A percentile compares a stretch with the other conserved stretches of the same genome.
Conservation (phyloP, 1,284 basidiomycete genomes). For the Ganoderma meredithae region DNA sequence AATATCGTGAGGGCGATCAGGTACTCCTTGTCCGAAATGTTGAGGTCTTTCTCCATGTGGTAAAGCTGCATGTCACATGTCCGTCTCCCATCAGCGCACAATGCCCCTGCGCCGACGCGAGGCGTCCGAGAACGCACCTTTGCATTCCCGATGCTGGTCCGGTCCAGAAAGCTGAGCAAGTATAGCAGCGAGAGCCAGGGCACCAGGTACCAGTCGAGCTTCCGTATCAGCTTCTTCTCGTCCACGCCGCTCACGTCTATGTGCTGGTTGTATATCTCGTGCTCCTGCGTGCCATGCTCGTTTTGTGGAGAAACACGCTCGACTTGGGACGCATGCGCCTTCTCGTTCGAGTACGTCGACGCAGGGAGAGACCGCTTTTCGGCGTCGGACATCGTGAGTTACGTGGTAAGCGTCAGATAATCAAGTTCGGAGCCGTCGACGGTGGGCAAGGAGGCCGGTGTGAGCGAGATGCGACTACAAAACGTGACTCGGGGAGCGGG, state of each 20-base stretch:
- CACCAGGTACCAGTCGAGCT: constrained; percentile 68
- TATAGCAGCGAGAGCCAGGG: constrained; percentile 80
- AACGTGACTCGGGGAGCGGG: neutral
- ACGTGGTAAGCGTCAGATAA: neutral
- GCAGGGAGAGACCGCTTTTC: constrained; percentile 22
- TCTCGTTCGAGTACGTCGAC: constrained; percentile 37
- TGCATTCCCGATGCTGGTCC: constrained; percentile 85
- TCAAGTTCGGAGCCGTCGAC: neutral
- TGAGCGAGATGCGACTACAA: neutral
- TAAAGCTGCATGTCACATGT: constrained; percentile 54
- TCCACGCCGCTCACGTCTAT: constrained; percentile 63
- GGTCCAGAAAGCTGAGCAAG: constrained; percentile 77
- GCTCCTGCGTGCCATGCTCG: constrained; percentile 25
- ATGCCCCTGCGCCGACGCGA: constrained; percentile 1
- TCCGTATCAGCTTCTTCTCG: constrained; percentile 69
- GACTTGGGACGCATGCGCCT: constrained; percentile 31
- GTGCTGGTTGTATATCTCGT: constrained; percentile 55
- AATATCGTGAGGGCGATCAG: constrained; percentile 68
- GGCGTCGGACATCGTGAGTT: constrained; percentile 17
- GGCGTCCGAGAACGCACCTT: constrained; percentile 49
- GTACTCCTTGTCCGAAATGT: constrained; percentile 70
- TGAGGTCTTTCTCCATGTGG: constrained; percentile 57
- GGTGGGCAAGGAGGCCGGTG: neutral
- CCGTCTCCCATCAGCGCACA: neutral
- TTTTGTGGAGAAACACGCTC: constrained; percentile 29